Evolutionary conservation across 1,284 basidiomycete genomes (phyloP), one percentile per base, ranked within the genome.

Genomic region (Volvariella surrecta): DNA sequence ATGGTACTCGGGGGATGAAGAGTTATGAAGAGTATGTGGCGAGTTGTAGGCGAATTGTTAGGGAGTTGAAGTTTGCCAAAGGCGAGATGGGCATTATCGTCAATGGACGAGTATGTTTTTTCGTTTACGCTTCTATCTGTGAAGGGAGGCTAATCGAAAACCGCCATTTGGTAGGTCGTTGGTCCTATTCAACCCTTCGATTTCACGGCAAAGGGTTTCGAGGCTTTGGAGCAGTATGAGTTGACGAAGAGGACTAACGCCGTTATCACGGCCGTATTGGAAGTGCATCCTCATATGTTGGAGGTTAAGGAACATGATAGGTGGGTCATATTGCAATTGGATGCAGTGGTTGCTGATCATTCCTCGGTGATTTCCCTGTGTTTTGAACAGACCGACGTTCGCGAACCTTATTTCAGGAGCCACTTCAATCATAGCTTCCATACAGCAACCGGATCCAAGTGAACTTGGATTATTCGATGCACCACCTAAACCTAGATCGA

Each of bases 21-120:
- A 28, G 22, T 11, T 74, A 74, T 50, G 52, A 52, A 4, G 50
- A 59, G 9, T 79, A 70, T 48, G 52, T 74, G 3, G 65, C 58
- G 35, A 57, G 66, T 0, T 66, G 71, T 47, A 63, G 64, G 30
- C 54, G 75, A 21, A 52, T 84, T 18, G 62, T 64, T 3, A 63
- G 70, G 17, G 70, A 73, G 37, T 53, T 92, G 1, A 72, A 72
- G 1, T 52, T 93, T 30, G 52, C 60, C 9, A 70, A 74, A 1
- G 80, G 82, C 0, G 61, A 80, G 45, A 67, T 70, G 13, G 83
- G 72, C 1, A 46, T 96, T 16, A 52, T 93, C 31, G 66, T 89
- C 40, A 95, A 95, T 52, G 92, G 92, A 31, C 71, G 92, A 24
- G 89, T 92, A 56, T 56, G 74, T 58, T 0, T 20, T 41, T 46